These are phyloP conservation scores for Coemansia sp. DNA, from an alignment of 192 early-diverging fungal genomes.

Conservation along the genomic window DNA sequence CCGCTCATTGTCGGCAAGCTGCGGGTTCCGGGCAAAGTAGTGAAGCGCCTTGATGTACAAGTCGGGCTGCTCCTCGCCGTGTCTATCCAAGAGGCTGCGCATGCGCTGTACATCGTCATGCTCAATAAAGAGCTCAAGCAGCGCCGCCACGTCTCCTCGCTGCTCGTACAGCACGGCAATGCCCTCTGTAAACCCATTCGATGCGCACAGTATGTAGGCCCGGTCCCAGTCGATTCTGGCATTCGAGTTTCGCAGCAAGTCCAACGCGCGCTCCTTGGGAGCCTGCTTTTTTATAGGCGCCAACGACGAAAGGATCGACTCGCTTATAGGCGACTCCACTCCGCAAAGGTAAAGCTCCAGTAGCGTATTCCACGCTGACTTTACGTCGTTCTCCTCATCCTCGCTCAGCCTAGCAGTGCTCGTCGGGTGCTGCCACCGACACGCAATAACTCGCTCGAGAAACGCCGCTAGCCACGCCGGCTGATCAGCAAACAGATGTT, in stretches of 20 bases:
- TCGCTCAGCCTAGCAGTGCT: slow-evolving; percentile 17
- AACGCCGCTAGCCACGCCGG: slow-evolving; percentile 80
- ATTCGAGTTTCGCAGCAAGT: slow-evolving; percentile 68
- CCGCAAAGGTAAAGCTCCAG: slow-evolving; percentile 86
- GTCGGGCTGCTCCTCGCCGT: slow-evolving; percentile 70
- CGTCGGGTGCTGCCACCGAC: slow-evolving; percentile 63
- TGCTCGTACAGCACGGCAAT: slow-evolving; percentile 89
- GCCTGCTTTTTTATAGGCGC: slow-evolving; percentile 13
- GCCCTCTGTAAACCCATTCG: slow-evolving; percentile 82
- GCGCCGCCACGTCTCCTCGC: slow-evolving; percentile 73
- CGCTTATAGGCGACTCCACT: slow-evolving; percentile 45
- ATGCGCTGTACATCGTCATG: slow-evolving; percentile 69
- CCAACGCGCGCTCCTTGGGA: slow-evolving; percentile 67
- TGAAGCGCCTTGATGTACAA: slow-evolving; percentile 71
- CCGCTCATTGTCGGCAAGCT: slow-evolving; percentile 62
- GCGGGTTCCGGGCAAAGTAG: slow-evolving; percentile 74
- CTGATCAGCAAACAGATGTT: slow-evolving; percentile 87
- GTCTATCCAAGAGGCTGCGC: slow-evolving; percentile 63
- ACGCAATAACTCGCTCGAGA: slow-evolving; percentile 81
- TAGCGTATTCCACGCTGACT: slow-evolving; percentile 88
- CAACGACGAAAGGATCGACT: background rate
- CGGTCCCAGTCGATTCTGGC: slow-evolving; percentile 89
- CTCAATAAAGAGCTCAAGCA: slow-evolving; percentile 73
- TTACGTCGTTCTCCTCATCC: slow-evolving; percentile 63
- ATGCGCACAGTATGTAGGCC: slow-evolving; percentile 88